phyloP scores from a whole-genome alignment of 164 flowering plant genomes.

The Liriodendron chinense region DNA sequence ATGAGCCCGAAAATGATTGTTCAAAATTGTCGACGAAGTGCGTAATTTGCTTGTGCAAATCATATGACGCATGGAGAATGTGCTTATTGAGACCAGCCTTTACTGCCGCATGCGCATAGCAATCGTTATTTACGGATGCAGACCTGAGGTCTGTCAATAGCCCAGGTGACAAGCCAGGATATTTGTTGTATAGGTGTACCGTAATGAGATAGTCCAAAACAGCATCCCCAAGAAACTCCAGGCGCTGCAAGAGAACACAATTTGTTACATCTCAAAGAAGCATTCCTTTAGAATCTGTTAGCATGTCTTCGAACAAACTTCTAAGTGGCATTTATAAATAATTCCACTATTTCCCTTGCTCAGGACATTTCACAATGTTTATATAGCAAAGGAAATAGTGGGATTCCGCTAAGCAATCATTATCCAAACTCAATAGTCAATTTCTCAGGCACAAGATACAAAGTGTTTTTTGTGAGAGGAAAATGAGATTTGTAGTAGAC shows the following conservation, averaged over 20 bases:
- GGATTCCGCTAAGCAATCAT: too few relatives aligned
- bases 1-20: conserved; percentile 24
- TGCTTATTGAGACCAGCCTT: conserved; percentile 60
- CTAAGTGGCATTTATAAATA: too few relatives aligned
- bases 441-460: too few relatives aligned
- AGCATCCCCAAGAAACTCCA: conserved; percentile 92
- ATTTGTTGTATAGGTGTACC: conserved; percentile 43
- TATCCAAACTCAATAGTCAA: too few relatives aligned
- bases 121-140: conserved; percentile 83
- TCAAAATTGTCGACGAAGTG: conserved; percentile 26
- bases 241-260: conserved; percentile 41
- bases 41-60: conserved; percentile 47
- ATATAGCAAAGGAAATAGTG: too few relatives aligned
- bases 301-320: neutral
- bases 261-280: neutral
- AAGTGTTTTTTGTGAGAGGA: too few relatives aligned
- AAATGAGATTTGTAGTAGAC: too few relatives aligned
- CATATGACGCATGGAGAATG: conserved; percentile 54
- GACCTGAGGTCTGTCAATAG: conserved; percentile 77
- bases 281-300: neutral
- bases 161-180: conserved; percentile 77
- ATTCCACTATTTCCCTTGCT: too few relatives aligned
- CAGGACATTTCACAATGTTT: too few relatives aligned
- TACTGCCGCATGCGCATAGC: conserved; percentile 65
- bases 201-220: conserved; percentile 78